Evolutionary conservation across 177 flowering plant genomes (phyloP).

Genomic region (Vitis hybrid): DNA sequence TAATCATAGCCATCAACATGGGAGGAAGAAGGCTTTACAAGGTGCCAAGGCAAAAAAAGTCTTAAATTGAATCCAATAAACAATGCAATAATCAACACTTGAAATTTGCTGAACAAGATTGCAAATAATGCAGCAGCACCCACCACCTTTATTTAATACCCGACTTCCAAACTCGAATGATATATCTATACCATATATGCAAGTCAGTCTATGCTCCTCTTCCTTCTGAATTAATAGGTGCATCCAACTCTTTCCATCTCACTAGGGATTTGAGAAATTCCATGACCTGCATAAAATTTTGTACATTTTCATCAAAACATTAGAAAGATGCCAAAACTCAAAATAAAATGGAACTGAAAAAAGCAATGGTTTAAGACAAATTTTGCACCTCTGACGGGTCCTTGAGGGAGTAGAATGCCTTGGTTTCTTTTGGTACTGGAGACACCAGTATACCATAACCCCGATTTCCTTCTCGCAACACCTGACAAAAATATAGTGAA

Average conservation of each 20-base stretch:
- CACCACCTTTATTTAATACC: constrained; percentile 1
- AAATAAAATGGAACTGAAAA: background rate
- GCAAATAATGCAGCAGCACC: background rate
- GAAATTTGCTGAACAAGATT: background rate
- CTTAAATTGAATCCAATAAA: too few relatives aligned
- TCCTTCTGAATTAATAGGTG: background rate
- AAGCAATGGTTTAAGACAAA: background rate
- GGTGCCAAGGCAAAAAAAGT: too few relatives aligned
- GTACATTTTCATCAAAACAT: background rate
- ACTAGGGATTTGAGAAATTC: constrained; percentile 49
- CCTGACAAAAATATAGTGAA: constrained; percentile 25
- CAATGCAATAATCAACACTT: too few relatives aligned
- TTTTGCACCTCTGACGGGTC: constrained; percentile 60
- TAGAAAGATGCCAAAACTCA: background rate
- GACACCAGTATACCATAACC: constrained; percentile 70
- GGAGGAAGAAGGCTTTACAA: too few relatives aligned
- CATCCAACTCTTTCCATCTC: constrained; percentile 38
- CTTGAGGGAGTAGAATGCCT: constrained; percentile 55
- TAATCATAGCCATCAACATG: too few relatives aligned
- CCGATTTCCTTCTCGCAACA: constrained; percentile 36
- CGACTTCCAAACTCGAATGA: background rate
- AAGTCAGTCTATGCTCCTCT: constrained; percentile 4
- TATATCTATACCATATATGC: background rate
- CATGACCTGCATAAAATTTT: constrained; percentile 43
- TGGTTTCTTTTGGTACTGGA: constrained; percentile 55